A percentile compares a stretch with the other conserved stretches of the same genome.
Evolutionary conservation across 192 early-diverging fungal species (phyloP).

Genomic region (Jimgerdemannia flammicorona): DNA sequence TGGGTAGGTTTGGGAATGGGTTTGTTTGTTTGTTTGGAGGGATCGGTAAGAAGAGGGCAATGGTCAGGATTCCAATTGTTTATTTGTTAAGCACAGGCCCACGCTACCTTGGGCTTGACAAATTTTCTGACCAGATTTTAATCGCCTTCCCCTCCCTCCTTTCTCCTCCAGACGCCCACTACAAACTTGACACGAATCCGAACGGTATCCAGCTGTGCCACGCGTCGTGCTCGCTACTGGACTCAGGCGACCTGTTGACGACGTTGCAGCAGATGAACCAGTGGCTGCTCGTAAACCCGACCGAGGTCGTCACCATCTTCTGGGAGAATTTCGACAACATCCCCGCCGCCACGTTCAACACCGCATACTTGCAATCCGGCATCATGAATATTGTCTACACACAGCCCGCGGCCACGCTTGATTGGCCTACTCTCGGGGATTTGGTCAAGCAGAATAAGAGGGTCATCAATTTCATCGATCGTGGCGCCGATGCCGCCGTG

Average conservation of each 20-base stretch:
- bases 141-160: background rate
- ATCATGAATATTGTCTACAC: conserved; percentile 2
- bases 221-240: conserved; percentile 49
- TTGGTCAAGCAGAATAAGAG: conserved; percentile 64
- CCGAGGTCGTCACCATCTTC: conserved; percentile 75
- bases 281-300: conserved; percentile 58
- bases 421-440: conserved; percentile 64
- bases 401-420: conserved; percentile 30
- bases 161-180: background rate
- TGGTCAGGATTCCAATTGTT: too few relatives aligned
- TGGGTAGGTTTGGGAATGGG: conserved; percentile 31
- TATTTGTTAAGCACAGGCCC: too few relatives aligned
- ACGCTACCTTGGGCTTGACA: background rate
- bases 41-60: too few relatives aligned
- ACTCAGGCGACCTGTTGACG: conserved; percentile 48
- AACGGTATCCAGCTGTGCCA: conserved; percentile 57
- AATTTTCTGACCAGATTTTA: background rate
- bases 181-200: background rate
- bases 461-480: conserved; percentile 59
- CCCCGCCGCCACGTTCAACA: conserved; percentile 33
- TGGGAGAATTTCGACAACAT: conserved; percentile 61
- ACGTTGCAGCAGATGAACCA: conserved; percentile 48
- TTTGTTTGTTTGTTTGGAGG: too few relatives aligned
- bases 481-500: conserved; percentile 39
- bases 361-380: conserved; percentile 33